These are phyloP conservation scores for Neurospora discreta DNA, from an alignment of 495 filamentous ascomycete species.

Conservation along the genomic window DNA sequence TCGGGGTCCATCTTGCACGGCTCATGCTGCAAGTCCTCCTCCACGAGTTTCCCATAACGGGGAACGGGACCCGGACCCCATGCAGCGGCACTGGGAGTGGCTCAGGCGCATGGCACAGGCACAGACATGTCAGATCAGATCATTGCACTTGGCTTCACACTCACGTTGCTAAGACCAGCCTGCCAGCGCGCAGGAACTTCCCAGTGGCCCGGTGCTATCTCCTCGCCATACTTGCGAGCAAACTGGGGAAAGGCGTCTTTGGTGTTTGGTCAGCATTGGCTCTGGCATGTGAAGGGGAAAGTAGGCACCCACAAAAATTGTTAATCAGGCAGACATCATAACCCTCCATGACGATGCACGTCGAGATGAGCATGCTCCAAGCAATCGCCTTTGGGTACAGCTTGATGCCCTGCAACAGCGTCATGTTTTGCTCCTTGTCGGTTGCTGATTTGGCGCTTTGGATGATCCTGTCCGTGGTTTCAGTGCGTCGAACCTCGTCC, in stretches of 20 bases:
- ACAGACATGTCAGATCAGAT: not conserved
- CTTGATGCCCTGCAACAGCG: constrained; percentile 37
- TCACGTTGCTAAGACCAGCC: constrained; percentile 61
- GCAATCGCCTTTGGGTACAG: constrained; percentile 46
- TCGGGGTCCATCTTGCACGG: not conserved
- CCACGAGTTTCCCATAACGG: not conserved
- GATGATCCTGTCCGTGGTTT: constrained; percentile 30
- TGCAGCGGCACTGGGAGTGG: not conserved
- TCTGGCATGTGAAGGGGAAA: not conserved
- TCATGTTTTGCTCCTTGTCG: constrained; percentile 46
- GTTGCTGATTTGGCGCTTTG: constrained; percentile 34
- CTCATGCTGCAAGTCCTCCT: not conserved
- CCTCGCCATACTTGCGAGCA: constrained; percentile 57
- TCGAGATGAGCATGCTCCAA: constrained; percentile 51
- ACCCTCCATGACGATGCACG: constrained; percentile 55
- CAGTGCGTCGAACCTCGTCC: constrained; percentile 6
- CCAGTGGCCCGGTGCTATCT: constrained; percentile 44
- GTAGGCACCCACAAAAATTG: constrained; percentile 35
- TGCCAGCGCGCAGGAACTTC: constrained; percentile 67
- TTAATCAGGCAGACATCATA: constrained; percentile 50
- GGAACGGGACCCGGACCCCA: not conserved
- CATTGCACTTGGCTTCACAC: constrained; percentile 3
- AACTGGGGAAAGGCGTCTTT: constrained; percentile 47
- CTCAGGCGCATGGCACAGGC: not conserved
- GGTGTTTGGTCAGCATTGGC: not conserved